These are phyloP conservation scores for Psidium friedrichsthalianum DNA, from an alignment of 345 rosid genomes.

Conservation along the genomic window DNA sequence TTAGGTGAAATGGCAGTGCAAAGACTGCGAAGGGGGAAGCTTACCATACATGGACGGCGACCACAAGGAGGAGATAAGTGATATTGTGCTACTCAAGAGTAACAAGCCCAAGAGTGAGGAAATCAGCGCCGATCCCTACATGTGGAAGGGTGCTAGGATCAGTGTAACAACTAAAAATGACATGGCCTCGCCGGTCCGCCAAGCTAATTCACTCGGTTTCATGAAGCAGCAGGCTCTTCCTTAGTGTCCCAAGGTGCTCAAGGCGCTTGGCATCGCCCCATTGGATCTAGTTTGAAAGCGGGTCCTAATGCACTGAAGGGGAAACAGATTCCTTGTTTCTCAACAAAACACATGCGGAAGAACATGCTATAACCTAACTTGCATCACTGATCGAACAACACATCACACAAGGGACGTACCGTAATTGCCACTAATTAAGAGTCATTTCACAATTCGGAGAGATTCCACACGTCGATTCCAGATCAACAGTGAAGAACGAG, in stretches of 20 bases:
- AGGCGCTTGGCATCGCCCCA: conserved; percentile 2
- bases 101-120: conserved; percentile 10
- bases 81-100: conserved; percentile 6
- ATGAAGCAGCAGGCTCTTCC: conserved; percentile 5
- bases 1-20: conserved; percentile 17
- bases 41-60: conserved; percentile 9
- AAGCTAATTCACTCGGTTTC: conserved; percentile 22
- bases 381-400: no score
- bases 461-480: no score
- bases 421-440: no score
- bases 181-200: not conserved
- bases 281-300: no score
- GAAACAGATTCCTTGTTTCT: no score
- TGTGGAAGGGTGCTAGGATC: conserved; percentile 5
- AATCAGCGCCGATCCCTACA: not conserved
- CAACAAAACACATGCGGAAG: no score
- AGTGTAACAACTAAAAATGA: conserved; percentile 10
- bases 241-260: conserved; percentile 7
- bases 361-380: no score
- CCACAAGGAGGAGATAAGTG: conserved; percentile 24
- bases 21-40: not conserved
- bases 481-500: no score
- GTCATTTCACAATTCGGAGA: no score
- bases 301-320: no score
- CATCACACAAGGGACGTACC: no score